A percentile compares a stretch with the other conserved stretches of the same genome.
These are phyloP conservation scores for Chaetomiaceae sp. DNA, from an alignment of 2,329 filamentous ascomycete genomes.

Conservation along the genomic window DNA sequence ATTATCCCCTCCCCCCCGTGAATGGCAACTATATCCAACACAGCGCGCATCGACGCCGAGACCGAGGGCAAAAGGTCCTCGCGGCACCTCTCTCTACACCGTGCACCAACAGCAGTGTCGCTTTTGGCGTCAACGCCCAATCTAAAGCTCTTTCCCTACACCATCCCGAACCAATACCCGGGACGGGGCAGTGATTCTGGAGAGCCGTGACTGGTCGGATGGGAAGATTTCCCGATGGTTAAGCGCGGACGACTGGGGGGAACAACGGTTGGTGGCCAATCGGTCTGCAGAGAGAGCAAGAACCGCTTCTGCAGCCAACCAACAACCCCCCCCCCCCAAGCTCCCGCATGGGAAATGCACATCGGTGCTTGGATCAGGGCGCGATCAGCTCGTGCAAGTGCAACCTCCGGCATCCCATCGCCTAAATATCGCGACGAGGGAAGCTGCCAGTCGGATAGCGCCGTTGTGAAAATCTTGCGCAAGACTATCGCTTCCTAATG, in stretches of 20 bases:
- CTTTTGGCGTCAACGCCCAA: neutral
- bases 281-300: neutral
- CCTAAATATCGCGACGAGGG: neutral
- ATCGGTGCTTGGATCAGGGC: neutral
- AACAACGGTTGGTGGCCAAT: slow-evolving; percentile 6
- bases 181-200: neutral
- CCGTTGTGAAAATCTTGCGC: slow-evolving; percentile 1
- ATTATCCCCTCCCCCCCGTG: too few relatives aligned
- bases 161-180: neutral
- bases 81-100: slow-evolving; percentile 1
- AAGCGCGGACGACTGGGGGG: slow-evolving; percentile 12
- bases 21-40: too few relatives aligned
- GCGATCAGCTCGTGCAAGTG: slow-evolving; percentile 10
- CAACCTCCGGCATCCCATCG: neutral
- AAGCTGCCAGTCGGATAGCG: slow-evolving; percentile 1
- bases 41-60: neutral
- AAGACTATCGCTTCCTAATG: slow-evolving; percentile 6
- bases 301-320: neutral
- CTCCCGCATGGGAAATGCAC: slow-evolving; percentile 6
- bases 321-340: slow-evolving; percentile 6
- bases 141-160: slow-evolving; percentile 1
- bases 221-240: slow-evolving; percentile 8
- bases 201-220: slow-evolving; percentile 12
- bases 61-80: neutral
- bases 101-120: slow-evolving; percentile 2